Percentiles rank a stretch among this genome's conserved stretches.
Conservation (phyloP, 257 asterid species). For the Primulina tabacum region DNA sequence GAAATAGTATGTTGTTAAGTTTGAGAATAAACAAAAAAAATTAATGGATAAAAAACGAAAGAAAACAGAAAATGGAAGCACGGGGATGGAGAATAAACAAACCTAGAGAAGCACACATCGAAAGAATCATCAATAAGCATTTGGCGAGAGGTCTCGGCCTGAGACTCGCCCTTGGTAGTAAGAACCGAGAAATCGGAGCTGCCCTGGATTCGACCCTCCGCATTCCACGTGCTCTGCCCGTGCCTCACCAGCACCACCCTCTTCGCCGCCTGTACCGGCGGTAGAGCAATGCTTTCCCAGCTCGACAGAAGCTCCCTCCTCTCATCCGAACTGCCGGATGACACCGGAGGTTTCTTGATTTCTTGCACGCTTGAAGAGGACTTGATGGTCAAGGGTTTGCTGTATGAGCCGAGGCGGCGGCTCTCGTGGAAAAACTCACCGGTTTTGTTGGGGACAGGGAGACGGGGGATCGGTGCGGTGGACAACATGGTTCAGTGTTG, state of each 20-base stretch:
- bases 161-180: slow-evolving; percentile 80
- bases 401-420: slow-evolving; percentile 16
- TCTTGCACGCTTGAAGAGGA: slow-evolving; percentile 44
- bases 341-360: slow-evolving; percentile 16
- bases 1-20: neutral
- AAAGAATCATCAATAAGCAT: slow-evolving; percentile 90
- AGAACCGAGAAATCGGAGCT: slow-evolving; percentile 90
- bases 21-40: neutral
- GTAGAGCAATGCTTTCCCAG: slow-evolving; percentile 52
- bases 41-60: neutral
- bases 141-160: slow-evolving; percentile 85
- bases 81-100: neutral
- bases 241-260: slow-evolving; percentile 90
- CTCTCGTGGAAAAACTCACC: slow-evolving; percentile 19
- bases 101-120: slow-evolving; percentile 89
- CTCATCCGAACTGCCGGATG: slow-evolving; percentile 23
- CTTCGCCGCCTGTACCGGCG: slow-evolving; percentile 65
- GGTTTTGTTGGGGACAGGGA: slow-evolving; percentile 32
- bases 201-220: slow-evolving; percentile 95
- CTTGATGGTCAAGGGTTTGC: slow-evolving; percentile 5
- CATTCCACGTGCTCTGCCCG: slow-evolving; percentile 98
- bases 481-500: slow-evolving; percentile 37
- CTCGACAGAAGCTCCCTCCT: slow-evolving; percentile 29
- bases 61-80: neutral
- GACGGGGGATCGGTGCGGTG: slow-evolving; percentile 37